These are phyloP conservation scores for Rhododendron simsii DNA, from an alignment of 148 eudicot genomes.

Conservation along the genomic window DNA sequence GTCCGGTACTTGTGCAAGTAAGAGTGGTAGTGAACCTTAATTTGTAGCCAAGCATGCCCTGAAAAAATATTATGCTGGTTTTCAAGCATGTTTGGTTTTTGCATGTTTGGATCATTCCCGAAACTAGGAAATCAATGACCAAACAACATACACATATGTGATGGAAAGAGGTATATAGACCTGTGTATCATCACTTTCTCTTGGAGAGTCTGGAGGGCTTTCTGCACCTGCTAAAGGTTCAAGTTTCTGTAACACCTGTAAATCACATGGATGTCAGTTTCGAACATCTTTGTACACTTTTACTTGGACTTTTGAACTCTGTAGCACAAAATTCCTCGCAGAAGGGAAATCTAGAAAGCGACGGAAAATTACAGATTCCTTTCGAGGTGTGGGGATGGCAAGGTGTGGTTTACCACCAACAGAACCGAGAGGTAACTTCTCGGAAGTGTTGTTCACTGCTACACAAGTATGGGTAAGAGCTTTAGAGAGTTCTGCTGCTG, in stretches of 20 bases:
- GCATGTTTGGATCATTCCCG: background rate
- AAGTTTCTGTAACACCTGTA: slow-evolving; percentile 29
- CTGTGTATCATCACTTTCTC: slow-evolving; percentile 69
- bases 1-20: background rate
- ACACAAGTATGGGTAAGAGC: slow-evolving; percentile 45
- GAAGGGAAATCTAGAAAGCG: background rate
- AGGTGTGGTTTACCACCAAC: slow-evolving; percentile 13
- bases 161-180: slow-evolving; percentile 17
- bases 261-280: background rate
- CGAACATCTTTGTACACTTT: background rate
- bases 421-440: slow-evolving; percentile 25
- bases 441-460: slow-evolving; percentile 11
- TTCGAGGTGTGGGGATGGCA: slow-evolving; percentile 22
- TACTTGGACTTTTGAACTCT: background rate
- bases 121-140: background rate
- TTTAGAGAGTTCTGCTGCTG: slow-evolving; percentile 70
- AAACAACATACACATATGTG: background rate
- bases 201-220: slow-evolving; percentile 65
- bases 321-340: background rate
- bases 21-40: background rate
- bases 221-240: slow-evolving; percentile 32
- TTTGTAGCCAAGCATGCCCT: background rate
- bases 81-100: background rate
- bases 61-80: background rate
- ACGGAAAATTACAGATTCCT: slow-evolving; percentile 36